phyloP scores from a whole-genome alignment of 768 basidiomycete genomes.

The Termitomyces sp. region DNA sequence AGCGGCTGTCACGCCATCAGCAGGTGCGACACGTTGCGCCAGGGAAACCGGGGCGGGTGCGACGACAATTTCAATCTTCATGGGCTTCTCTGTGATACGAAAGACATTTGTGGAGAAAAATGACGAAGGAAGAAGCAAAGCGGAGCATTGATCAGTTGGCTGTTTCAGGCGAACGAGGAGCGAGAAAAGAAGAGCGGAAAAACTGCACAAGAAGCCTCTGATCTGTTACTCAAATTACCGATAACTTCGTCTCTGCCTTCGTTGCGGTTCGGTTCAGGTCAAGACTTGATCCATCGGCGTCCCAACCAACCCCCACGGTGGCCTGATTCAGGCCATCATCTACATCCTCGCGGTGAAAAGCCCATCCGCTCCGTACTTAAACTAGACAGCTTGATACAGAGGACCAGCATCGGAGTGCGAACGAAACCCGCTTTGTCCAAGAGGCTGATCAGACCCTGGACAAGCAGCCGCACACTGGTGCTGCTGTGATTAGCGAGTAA shows the following conservation, averaged over 20 bases:
- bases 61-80: constrained; percentile 98
- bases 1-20: constrained; percentile 28
- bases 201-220: constrained; percentile 18
- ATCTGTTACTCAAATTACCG: constrained; percentile 32
- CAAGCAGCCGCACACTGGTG: neutral
- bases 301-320: neutral
- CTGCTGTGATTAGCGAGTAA: neutral
- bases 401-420: neutral
- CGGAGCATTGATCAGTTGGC: constrained; percentile 41
- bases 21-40: constrained; percentile 81
- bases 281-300: constrained; percentile 11
- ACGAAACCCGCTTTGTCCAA: constrained; percentile 3
- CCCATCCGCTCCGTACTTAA: constrained; percentile 4
- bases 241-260: constrained; percentile 35
- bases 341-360: constrained; percentile 4
- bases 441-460: constrained; percentile 12
- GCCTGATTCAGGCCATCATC: neutral
- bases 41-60: constrained; percentile 74
- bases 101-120: constrained; percentile 8
- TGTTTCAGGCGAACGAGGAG: constrained; percentile 32
- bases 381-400: neutral
- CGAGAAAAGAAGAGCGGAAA: constrained; percentile 37
- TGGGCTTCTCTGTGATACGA: constrained; percentile 75
- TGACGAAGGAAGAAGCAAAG: constrained; percentile 33
- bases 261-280: constrained; percentile 4